Base-by-base conservation (phyloP, 768 basidiomycete species). In the Lactarius hengduanensis region DNA sequence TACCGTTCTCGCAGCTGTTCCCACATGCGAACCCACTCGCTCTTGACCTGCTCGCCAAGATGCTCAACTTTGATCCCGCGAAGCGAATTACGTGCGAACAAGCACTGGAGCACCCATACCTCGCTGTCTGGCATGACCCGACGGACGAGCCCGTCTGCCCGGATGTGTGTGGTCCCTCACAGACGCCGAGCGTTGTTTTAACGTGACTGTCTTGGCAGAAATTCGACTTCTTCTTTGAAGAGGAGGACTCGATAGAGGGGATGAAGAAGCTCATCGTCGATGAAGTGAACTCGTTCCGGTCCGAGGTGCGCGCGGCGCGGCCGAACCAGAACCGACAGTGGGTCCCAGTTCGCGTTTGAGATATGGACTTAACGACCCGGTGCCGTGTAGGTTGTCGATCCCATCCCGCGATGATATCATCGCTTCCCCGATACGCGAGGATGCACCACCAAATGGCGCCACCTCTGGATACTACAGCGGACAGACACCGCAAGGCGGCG, bases 61-160 rank as follows among this genome's bases (percentile, higher is more conserved):
- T 98, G 82, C 82, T 99, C 56, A 90, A 91, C 77, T 99, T 98
- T 75, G 97, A 99, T 75, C 97, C 97, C 45, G 90, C 94, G 20
- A 94, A 94, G 78, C 89, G 96, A 62, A 96, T 98, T 76, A 93
- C 92, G 66, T 98, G 96, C 76, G 94, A 97, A 73, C 88, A 98
- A 74, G 97, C 97, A 2, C 80, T 99, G 59, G 89, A 90, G 61
- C 97, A 99, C 74, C 94, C 96, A 2, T 99, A 98, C 78, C 79
- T 93, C 67, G 86, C 91, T 67, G 97, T 98, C 13, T 99, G 97
- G 97, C 96, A 98, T 74, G 97, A 98, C 76, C 95, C 95, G 22
- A 87, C 91, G 11, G 96, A 98, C 74, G 96, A 97, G 76, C 96
- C 96, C 0, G 71, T 84, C 43, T 97, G 94, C 76, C 87, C 92